These are phyloP conservation scores for Colletotrichum sp. DNA, from an alignment of 2,329 filamentous ascomycete species.

Conservation along the genomic window DNA sequence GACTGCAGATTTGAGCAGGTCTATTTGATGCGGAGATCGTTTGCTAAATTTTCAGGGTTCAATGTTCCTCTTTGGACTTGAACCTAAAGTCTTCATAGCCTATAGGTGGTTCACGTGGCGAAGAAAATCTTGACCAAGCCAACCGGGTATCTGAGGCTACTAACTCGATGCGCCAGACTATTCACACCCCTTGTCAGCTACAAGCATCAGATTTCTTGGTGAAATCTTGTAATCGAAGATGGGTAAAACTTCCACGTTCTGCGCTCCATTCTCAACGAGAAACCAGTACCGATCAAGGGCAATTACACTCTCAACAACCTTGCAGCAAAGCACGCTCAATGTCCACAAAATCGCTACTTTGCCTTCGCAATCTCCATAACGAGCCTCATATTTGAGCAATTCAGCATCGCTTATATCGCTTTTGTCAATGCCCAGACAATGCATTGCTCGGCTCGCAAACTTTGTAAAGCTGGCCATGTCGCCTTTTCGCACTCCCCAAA, in stretches of 20 bases:
- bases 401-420: constrained; percentile 22
- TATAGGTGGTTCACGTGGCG: background rate
- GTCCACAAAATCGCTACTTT: constrained; percentile 36
- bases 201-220: constrained; percentile 9
- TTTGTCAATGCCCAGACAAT: constrained; percentile 23
- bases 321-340: constrained; percentile 34
- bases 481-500: constrained; percentile 35
- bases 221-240: background rate
- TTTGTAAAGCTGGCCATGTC: constrained; percentile 28
- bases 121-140: background rate
- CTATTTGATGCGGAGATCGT: background rate
- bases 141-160: background rate
- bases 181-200: background rate
- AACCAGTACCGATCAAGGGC: constrained; percentile 35
- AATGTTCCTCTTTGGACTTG: background rate
- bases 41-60: background rate
- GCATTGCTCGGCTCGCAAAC: constrained; percentile 30
- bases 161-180: background rate
- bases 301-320: constrained; percentile 34
- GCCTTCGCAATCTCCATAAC: constrained; percentile 25
- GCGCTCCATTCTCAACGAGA: constrained; percentile 27
- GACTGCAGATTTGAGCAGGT: background rate
- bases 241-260: constrained; percentile 26
- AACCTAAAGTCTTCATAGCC: background rate
- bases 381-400: constrained; percentile 27